phyloP scores from a whole-genome alignment of 2,329 filamentous ascomycete species.

The Sporothrix schenckii region DNA sequence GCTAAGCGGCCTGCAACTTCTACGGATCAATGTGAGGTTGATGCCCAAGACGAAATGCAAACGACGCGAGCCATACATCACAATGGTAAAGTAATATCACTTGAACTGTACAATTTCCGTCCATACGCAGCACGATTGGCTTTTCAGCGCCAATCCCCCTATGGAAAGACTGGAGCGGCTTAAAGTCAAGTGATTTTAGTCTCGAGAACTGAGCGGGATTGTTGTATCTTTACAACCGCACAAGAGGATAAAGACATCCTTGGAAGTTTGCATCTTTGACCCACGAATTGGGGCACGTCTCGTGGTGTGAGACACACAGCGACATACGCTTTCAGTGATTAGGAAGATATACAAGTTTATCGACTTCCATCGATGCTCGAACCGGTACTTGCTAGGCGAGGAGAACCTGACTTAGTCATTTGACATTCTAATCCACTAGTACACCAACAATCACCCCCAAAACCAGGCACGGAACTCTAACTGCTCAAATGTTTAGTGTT shows the following conservation, averaged over 20 bases:
- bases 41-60: too few relatives aligned
- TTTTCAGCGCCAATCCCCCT: neutral
- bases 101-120: constrained; percentile 32
- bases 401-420: too few relatives aligned
- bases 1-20: constrained; percentile 49
- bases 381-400: too few relatives aligned
- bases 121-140: neutral
- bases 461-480: constrained; percentile 69
- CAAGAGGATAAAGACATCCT: too few relatives aligned
- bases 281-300: neutral
- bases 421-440: neutral
- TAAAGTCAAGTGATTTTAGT: constrained; percentile 29
- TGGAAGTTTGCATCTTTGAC: neutral
- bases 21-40: constrained; percentile 40
- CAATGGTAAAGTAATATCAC: constrained; percentile 47
- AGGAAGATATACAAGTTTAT: too few relatives aligned
- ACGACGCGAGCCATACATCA: constrained; percentile 38
- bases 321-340: neutral
- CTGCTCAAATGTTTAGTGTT: constrained; percentile 66
- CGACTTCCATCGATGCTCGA: too few relatives aligned
- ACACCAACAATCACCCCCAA: neutral
- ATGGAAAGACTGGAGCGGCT: neutral
- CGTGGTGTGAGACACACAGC: neutral
- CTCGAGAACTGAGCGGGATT: neutral
- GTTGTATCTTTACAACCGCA: neutral